Conservation (phyloP, 2,329 filamentous ascomycete genomes). For the Fusarium dimerum region DNA sequence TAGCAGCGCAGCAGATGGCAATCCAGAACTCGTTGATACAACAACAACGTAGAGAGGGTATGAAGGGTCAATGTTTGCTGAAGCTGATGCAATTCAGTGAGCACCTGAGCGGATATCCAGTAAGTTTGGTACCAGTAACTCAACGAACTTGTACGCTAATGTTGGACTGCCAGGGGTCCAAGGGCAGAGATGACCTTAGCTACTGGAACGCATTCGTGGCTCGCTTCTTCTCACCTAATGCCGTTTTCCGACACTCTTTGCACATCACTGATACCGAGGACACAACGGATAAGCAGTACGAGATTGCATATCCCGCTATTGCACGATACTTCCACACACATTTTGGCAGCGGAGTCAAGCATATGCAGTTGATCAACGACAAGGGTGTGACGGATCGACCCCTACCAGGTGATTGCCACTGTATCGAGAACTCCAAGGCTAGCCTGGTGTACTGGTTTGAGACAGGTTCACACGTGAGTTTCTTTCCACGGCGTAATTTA, state of each 20-base stretch:
- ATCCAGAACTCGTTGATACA: constrained; percentile 39
- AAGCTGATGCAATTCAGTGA: constrained; percentile 65
- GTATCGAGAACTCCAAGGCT: constrained; percentile 74
- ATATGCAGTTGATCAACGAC: constrained; percentile 84
- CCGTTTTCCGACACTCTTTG: constrained; percentile 75
- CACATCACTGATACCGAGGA: constrained; percentile 58
- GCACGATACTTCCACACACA: constrained; percentile 89
- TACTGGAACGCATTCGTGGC: constrained; percentile 82
- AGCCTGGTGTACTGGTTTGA: constrained; percentile 90
- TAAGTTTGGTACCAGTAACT: constrained; percentile 32
- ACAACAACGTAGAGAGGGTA: constrained; percentile 51
- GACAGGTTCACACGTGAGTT: constrained; percentile 74
- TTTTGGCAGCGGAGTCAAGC: constrained; percentile 82
- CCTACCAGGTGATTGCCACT: constrained; percentile 64
- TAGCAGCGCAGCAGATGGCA: constrained; percentile 38
- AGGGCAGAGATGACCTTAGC: constrained; percentile 65
- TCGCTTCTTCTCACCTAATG: constrained; percentile 77
- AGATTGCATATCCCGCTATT: constrained; percentile 79
- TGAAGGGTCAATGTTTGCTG: constrained; percentile 60
- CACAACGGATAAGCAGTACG: constrained; percentile 73
- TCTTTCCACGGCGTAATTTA: not conserved
- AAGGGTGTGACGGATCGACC: constrained; percentile 57
- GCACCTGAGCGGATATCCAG: constrained; percentile 58
- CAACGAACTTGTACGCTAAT: not conserved
- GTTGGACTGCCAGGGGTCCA: constrained; percentile 46